phyloP scores from a whole-genome alignment of 169 alveolate genomes.

The Perkinsus olseni region DNA sequence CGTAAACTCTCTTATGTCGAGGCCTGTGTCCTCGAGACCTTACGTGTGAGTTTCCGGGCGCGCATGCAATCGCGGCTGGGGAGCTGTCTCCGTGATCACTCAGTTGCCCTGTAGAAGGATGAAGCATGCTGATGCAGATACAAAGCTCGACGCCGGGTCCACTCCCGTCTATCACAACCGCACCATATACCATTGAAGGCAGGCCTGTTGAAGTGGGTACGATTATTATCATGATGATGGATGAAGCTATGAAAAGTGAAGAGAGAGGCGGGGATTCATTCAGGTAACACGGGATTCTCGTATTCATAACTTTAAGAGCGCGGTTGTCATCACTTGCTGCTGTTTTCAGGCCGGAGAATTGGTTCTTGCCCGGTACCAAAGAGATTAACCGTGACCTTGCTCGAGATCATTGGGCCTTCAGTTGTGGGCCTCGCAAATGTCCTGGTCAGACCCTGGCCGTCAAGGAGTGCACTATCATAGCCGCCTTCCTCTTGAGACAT shows the following conservation, averaged over 20 bases:
- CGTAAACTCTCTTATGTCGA: neutral
- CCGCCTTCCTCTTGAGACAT: neutral
- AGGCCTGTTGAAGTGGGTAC: neutral
- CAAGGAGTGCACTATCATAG: neutral
- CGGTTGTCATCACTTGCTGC: neutral
- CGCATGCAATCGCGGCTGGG: neutral
- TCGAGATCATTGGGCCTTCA: neutral
- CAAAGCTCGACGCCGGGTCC: neutral
- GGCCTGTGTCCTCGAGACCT: neutral
- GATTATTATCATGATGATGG: neutral
- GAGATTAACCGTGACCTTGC: neutral
- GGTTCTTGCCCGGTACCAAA: neutral
- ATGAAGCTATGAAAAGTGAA: neutral
- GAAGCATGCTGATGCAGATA: neutral
- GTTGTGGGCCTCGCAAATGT: neutral
- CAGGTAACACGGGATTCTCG: too few species aligned
- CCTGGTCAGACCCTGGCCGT: neutral
- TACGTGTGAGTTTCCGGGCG: neutral
- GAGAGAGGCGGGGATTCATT: neutral
- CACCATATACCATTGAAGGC: neutral
- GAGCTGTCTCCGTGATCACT: neutral
- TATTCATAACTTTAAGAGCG: neutral
- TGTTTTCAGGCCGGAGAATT: neutral
- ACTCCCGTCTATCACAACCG: neutral
- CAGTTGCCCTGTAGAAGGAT: too few species aligned